Conservation (phyloP, 768 basidiomycete genomes). For the Suillus placidus region DNA sequence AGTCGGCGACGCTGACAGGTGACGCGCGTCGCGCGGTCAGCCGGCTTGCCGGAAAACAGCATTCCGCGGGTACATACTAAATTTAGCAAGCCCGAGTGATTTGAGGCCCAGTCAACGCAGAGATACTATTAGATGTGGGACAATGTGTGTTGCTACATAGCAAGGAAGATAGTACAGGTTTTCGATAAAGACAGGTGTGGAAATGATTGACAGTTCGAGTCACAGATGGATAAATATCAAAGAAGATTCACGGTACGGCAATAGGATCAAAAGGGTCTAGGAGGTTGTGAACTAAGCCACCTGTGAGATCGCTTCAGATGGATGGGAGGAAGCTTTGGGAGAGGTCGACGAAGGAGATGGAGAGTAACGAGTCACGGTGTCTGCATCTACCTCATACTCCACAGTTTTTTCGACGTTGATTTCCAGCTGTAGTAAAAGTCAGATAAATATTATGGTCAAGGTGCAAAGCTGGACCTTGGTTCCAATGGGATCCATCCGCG, state of each 20-base stretch:
- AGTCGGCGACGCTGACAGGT: not conserved
- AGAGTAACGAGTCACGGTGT: not conserved
- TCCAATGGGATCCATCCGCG: constrained; percentile 16
- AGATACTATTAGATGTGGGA: not conserved
- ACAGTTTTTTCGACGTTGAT: constrained; percentile 34
- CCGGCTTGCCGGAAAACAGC: not conserved
- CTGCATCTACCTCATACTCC: constrained; percentile 24
- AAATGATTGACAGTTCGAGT: not conserved
- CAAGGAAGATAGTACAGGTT: not conserved
- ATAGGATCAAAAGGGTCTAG: not conserved
- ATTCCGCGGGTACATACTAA: not conserved
- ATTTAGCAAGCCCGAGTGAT: not conserved
- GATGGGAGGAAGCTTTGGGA: not conserved
- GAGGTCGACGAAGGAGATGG: constrained; percentile 5
- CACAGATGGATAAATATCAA: not conserved
- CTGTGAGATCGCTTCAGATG: not conserved
- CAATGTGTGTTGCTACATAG: not conserved
- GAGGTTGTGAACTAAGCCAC: not conserved
- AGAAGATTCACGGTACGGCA: not conserved
- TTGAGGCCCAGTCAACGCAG: not conserved
- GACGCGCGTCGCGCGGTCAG: not conserved
- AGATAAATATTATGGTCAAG: not conserved
- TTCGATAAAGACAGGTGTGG: not conserved
- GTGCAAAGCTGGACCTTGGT: constrained; percentile 24
- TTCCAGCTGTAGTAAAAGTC: constrained; percentile 22